Base-by-base conservation (phyloP, 352 stramenopile genomes). In the Albugo laibachii region DNA sequence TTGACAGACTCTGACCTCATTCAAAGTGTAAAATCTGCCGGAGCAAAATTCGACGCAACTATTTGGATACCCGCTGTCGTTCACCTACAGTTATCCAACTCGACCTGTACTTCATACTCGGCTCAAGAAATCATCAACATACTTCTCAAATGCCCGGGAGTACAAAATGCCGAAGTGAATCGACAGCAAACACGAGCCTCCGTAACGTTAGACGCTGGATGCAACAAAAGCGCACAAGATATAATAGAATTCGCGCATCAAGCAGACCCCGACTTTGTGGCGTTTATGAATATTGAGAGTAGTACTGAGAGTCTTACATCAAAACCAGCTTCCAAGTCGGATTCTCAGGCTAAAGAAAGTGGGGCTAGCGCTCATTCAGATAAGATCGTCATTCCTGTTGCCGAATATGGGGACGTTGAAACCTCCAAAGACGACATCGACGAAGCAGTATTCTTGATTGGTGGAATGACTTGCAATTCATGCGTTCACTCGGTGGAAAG, bases 381-480 rank as follows among this genome's bases (percentile, higher is more conserved):
- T n/a, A n/a, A n/a, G 8, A 41, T 80, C 27, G 48, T 51, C 2
- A 50, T 79, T 41, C 58, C 53, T 8, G 66, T 79, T 47, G 48
- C 16, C 16, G 38, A 43, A 19, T 10, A 19, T 24, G 16, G 20
- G 3, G 38, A 43, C 3, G 8, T 10, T 24, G 16, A 41, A 16
- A 47, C 46, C 13, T 52, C 53, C 1, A 35, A 58, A 45, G 64
- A 53, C 44, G 65, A 88, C 34, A 59, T 84, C 49, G 66, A 59
- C 11, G 62, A 87, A 24, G 73, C 61, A 1, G 70, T 72, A 24
- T 51, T 92, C 41, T 44, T 87, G 20, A 56, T 92, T 14, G 76
- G 65, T 13, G 86, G 86, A 1, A 96, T 96, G 85, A 95, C 85
- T 13, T 96, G 85, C 56, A 92, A 79, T 31, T 93, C 83, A 21